A percentile compares a stretch with the other conserved stretches of the same genome.
These are phyloP conservation scores for Silybum marianum DNA, from an alignment of 129 eudicot species.

Conservation along the genomic window DNA sequence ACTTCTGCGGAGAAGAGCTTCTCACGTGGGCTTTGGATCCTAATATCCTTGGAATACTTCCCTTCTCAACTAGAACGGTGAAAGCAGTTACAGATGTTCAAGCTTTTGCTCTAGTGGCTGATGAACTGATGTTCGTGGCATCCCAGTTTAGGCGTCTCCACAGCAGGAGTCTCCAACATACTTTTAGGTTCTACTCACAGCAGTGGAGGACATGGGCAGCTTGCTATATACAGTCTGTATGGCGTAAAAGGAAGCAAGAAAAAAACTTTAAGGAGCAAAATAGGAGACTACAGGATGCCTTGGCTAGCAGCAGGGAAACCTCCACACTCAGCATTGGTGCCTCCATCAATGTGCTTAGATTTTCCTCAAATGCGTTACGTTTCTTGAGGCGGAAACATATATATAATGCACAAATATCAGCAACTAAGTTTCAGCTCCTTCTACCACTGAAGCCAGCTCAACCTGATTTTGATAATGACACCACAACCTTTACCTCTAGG, in stretches of 20 bases:
- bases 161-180: slow-evolving; percentile 55
- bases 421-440: slow-evolving; percentile 21
- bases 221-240: slow-evolving; percentile 63
- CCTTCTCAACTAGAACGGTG: slow-evolving; percentile 62
- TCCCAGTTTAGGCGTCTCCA: slow-evolving; percentile 60
- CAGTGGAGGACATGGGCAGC: slow-evolving; percentile 93
- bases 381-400: slow-evolving; percentile 35
- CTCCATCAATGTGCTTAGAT: slow-evolving; percentile 60
- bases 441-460: slow-evolving; percentile 55
- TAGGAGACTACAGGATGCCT: slow-evolving; percentile 38
- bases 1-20: slow-evolving; percentile 85
- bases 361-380: slow-evolving; percentile 53
- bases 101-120: slow-evolving; percentile 65
- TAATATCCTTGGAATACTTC: slow-evolving; percentile 34
- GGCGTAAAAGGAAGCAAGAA: slow-evolving; percentile 55
- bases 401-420: background rate
- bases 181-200: slow-evolving; percentile 64
- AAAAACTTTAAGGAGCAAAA: slow-evolving; percentile 44
- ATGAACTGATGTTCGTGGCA: slow-evolving; percentile 61
- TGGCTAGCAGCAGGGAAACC: slow-evolving; percentile 38
- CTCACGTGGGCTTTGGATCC: slow-evolving; percentile 76
- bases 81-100: slow-evolving; percentile 53
- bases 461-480: slow-evolving; percentile 54
- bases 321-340: slow-evolving; percentile 58
- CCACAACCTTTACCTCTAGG: slow-evolving; percentile 3